These are phyloP conservation scores for Monoraphidium neglectum DNA, from an alignment of 139 green algal genomes.

Conservation along the genomic window DNA sequence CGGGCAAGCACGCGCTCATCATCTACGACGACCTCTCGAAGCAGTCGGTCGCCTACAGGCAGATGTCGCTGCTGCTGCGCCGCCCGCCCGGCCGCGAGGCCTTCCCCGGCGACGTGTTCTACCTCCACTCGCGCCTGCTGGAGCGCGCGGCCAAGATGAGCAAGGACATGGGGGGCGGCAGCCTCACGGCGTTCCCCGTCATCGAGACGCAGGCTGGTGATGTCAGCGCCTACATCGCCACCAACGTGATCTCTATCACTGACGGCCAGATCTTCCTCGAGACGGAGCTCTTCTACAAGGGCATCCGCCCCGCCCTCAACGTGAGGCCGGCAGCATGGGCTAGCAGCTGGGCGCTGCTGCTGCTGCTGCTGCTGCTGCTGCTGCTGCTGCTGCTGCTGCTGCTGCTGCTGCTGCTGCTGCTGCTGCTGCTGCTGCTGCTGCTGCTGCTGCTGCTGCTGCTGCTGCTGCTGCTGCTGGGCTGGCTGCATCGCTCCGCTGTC, in stretches of 20 bases:
- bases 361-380: not conserved
- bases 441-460: too few species aligned
- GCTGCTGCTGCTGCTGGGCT: too few species aligned
- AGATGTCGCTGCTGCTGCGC: slow-evolving; percentile 92
- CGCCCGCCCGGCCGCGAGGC: slow-evolving; percentile 90
- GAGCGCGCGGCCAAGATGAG: slow-evolving; percentile 83
- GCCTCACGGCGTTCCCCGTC: slow-evolving; percentile 85
- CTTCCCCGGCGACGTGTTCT: slow-evolving; percentile 91
- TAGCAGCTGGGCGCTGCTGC: too few species aligned
- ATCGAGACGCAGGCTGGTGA: slow-evolving; percentile 83
- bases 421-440: too few species aligned
- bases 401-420: slow-evolving; percentile 29
- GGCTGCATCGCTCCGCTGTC: too few species aligned
- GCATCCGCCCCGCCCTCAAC: slow-evolving; percentile 88
- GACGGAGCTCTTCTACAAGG: slow-evolving; percentile 91
- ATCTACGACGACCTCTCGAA: slow-evolving; percentile 94
- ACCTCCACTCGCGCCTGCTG: slow-evolving; percentile 87
- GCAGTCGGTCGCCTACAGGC: slow-evolving; percentile 89
- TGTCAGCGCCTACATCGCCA: slow-evolving; percentile 91
- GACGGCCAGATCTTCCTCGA: slow-evolving; percentile 93
- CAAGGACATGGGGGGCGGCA: slow-evolving; percentile 65
- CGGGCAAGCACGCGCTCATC: slow-evolving; percentile 82
- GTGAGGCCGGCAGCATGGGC: slow-evolving; percentile 61
- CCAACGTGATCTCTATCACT: slow-evolving; percentile 94
- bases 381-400: too few species aligned